A percentile compares a stretch with the other conserved stretches of the same genome.
Conservation (phyloP, 495 filamentous ascomycete genomes). For the Extremus antarcticus region DNA sequence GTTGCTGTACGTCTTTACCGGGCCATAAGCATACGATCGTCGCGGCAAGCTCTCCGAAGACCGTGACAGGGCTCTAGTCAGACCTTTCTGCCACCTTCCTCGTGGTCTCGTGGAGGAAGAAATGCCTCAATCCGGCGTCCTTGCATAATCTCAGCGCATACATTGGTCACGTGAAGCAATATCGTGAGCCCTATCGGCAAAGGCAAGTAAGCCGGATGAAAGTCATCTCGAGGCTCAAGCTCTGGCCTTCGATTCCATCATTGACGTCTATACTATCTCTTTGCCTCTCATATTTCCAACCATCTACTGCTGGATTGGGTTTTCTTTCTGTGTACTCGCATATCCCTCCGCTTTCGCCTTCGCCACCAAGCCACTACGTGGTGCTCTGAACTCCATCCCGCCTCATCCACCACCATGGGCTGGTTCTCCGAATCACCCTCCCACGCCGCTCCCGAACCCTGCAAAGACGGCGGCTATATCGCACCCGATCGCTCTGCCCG, state of each 20-base stretch:
- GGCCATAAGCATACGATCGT: not conserved
- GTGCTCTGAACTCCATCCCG: too few relatives aligned
- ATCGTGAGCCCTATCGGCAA: not conserved
- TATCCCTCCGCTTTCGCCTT: too few relatives aligned
- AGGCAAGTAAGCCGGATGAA: not conserved
- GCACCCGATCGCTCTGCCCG: slow-evolving; percentile 70
- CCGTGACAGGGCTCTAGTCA: too few relatives aligned
- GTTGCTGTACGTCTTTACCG: not conserved
- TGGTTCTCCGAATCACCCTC: slow-evolving; percentile 5
- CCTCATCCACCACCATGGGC: slow-evolving; percentile 4
- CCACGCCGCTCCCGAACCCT: slow-evolving; percentile 36
- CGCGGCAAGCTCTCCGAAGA: too few relatives aligned
- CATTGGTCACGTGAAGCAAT: not conserved
- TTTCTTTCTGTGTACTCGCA: too few relatives aligned
- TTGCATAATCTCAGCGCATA: too few relatives aligned
- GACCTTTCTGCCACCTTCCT: too few relatives aligned
- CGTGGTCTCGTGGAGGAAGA: too few relatives aligned
- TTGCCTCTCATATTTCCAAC: not conserved
- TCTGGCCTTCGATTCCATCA: not conserved
- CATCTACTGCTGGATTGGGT: too few relatives aligned
- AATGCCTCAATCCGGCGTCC: too few relatives aligned
- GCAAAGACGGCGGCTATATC: slow-evolving; percentile 50
- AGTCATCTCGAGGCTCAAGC: too few relatives aligned
- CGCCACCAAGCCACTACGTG: too few relatives aligned
- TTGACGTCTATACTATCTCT: not conserved